phyloP scores from a whole-genome alignment of 208 protist species.

The Leishmania braziliensis region DNA sequence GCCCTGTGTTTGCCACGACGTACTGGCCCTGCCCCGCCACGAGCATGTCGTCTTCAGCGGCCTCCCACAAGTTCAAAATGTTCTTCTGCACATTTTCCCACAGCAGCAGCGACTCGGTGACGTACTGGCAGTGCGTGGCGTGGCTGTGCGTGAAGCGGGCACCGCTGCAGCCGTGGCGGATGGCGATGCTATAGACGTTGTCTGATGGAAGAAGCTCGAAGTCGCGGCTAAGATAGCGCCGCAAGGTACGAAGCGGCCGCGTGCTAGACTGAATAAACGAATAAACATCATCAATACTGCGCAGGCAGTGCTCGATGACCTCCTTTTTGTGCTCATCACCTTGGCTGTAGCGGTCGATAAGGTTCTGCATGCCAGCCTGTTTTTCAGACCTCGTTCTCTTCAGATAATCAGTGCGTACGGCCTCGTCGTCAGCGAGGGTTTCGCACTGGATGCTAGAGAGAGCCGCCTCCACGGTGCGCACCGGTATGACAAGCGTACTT shows the following conservation, averaged over 20 bases:
- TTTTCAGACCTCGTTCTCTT: conserved; percentile 50
- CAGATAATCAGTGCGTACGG: conserved; percentile 65
- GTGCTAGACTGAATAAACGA: conserved; percentile 88
- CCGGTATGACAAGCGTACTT: conserved; percentile 66
- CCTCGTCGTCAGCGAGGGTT: conserved; percentile 72
- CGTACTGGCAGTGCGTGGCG: conserved; percentile 94
- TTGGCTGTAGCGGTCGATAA: conserved; percentile 62
- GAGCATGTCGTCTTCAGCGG: conserved; percentile 95
- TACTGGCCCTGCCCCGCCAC: conserved; percentile 60
- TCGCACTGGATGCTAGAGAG: conserved; percentile 54
- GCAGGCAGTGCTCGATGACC: conserved; percentile 86
- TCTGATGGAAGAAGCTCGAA: conserved; percentile 50
- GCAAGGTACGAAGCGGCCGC: conserved; percentile 68
- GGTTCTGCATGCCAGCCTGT: conserved; percentile 43
- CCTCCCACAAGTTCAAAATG: conserved; percentile 95
- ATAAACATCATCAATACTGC: conserved; percentile 95
- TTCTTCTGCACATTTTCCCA: conserved; percentile 94
- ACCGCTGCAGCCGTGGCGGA: conserved; percentile 60
- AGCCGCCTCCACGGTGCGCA: conserved; percentile 85
- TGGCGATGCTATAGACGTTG: conserved; percentile 48
- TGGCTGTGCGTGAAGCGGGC: conserved; percentile 95
- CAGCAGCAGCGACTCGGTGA: conserved; percentile 94
- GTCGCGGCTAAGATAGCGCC: conserved; percentile 51
- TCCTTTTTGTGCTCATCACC: conserved; percentile 32
- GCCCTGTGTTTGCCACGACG: conserved; percentile 91